Evolutionary conservation across 2,329 filamentous ascomycete genomes (phyloP), one percentile per base, ranked within the genome.

Genomic region (Aspergillus sp.): DNA sequence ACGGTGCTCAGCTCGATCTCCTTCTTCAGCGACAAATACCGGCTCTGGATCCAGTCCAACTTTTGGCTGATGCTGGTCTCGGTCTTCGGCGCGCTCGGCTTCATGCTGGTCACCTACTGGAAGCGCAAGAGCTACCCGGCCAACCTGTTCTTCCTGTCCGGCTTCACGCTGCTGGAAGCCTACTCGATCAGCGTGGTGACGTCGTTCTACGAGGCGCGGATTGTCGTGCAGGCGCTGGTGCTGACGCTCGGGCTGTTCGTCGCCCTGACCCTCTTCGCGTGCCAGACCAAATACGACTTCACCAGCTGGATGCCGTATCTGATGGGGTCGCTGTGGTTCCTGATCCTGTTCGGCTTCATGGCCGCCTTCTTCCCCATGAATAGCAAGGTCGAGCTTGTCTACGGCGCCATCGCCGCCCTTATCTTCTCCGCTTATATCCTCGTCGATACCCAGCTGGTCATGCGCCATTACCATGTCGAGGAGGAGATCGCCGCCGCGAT

Each of bases 281-380:
- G 88, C 74, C 91, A 98, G 69, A 84, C 83, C 44, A 93, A 93
- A 61, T 98, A 98, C 57, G 91, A 98, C 68, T 98, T 98, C 59
- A 96, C 89, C 1, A 81, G 77, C 43, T 98, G 91, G 89, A 84
- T 89, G 69, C 89, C 91, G 12, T 96, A 95, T 58, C 75, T 96
- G 3, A 93, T 93, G 52, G 88, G 88, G 37, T 80, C 72, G 0
- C 73, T 98, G 12, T 96, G 91, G 91, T 80, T 83, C 5, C 65
- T 95, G 37, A 72, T 98, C 42, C 69, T 98, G 25, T 95, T 96
- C 55, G 84, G 91, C 31, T 91, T 98, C 69, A 86, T 96, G 74
- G 72, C 80, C 44, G 74, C 77, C 45, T 96, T 96, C 71, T 80
- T 98, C 66, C 88, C 86, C 3, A 75, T 81, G 60, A 83, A 71